Conservation (phyloP, 768 basidiomycete species). For the Filobasidium wieringae region DNA sequence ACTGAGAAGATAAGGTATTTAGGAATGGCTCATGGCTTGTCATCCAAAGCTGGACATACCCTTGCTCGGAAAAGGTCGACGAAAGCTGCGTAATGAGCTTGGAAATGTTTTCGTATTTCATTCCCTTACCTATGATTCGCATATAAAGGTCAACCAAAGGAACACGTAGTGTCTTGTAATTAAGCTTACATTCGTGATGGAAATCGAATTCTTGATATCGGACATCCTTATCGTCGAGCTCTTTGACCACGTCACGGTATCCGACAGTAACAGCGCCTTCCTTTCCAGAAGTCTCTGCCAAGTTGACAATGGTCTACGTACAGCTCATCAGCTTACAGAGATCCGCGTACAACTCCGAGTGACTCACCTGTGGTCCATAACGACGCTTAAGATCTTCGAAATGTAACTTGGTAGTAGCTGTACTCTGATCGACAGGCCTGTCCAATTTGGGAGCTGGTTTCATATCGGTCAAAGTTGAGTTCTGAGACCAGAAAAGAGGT, state of each 20-base stretch:
- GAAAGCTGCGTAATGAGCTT: slow-evolving; percentile 62
- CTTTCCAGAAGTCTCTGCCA: slow-evolving; percentile 82
- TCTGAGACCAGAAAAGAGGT: slow-evolving; percentile 85
- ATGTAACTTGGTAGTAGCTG: slow-evolving; percentile 60
- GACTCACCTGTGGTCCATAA: slow-evolving; percentile 68
- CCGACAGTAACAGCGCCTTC: slow-evolving; percentile 68
- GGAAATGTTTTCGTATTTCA: slow-evolving; percentile 74
- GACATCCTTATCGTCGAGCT: slow-evolving; percentile 38
- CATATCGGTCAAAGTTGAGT: slow-evolving; percentile 52
- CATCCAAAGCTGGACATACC: slow-evolving; percentile 42
- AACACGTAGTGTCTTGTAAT: slow-evolving; percentile 36
- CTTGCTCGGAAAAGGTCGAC: slow-evolving; percentile 65
- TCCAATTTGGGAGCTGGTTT: slow-evolving; percentile 80
- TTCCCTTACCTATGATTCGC: slow-evolving; percentile 15
- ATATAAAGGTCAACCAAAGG: slow-evolving; percentile 25
- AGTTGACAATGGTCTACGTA: slow-evolving; percentile 64
- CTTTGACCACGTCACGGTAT: slow-evolving; percentile 58
- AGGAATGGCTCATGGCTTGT: background rate
- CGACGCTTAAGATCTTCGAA: slow-evolving; percentile 52
- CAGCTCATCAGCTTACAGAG: background rate
- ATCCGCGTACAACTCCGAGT: too few species aligned
- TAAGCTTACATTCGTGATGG: slow-evolving; percentile 64
- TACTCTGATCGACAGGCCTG: slow-evolving; percentile 58
- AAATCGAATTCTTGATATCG: slow-evolving; percentile 60
- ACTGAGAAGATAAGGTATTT: too few species aligned